Evolutionary conservation across 2,329 filamentous ascomycete species (phyloP).

Genomic region (Phialocephala subalpina): DNA sequence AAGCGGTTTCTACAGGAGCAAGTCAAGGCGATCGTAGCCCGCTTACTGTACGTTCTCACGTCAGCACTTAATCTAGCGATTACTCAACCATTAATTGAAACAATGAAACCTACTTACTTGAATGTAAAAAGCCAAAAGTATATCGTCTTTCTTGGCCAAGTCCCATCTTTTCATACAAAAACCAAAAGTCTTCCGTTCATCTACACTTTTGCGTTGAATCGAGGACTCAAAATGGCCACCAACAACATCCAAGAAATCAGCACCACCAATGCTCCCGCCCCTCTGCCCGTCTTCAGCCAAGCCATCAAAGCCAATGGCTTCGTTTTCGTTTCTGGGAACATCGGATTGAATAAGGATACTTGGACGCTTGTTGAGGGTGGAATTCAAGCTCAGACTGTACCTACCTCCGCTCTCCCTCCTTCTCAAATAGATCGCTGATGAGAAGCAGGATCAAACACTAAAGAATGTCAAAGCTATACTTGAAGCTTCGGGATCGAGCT

Average conservation of each 20-base stretch:
- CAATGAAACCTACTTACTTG: background rate
- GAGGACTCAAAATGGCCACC: background rate
- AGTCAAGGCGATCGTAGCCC: no score
- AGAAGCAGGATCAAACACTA: background rate
- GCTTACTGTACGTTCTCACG: background rate
- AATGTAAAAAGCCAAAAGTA: no score
- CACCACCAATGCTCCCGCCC: background rate
- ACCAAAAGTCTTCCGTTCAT: no score
- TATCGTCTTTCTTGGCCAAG: no score
- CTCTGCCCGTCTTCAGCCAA: conserved; percentile 9
- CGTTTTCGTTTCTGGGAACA: background rate
- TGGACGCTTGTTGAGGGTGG: conserved; percentile 1
- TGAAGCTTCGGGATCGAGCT: background rate
- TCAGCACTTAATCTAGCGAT: background rate
- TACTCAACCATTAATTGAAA: no score
- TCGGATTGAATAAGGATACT: background rate
- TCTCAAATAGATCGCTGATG: background rate
- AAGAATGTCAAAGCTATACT: background rate
- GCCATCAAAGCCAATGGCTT: conserved; percentile 7
- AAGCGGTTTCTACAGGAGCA: no score
- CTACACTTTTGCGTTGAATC: no score
- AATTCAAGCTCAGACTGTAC: conserved; percentile 5
- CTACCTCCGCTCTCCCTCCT: no score
- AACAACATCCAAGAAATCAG: conserved; percentile 5
- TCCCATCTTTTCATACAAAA: no score